Conservation (phyloP, 345 rosid genomes). For the Pistacia atlantica region DNA sequence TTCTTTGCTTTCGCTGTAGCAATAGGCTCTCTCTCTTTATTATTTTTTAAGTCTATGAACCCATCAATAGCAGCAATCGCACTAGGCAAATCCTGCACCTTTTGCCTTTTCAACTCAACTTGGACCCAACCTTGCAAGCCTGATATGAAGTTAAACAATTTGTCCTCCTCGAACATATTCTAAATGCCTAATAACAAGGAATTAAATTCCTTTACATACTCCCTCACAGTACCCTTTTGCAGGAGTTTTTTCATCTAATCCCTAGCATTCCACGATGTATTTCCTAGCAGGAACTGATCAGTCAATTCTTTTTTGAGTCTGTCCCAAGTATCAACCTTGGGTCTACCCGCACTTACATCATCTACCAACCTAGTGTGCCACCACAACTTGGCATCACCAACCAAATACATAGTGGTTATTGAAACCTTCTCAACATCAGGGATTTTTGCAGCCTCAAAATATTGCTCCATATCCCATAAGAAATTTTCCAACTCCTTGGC, state of each 20-base stretch:
- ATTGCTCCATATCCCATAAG: neutral
- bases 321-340: neutral
- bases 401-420: slow-evolving; percentile 6
- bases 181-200: no score
- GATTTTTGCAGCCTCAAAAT: neutral
- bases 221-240: no score
- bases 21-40: no score
- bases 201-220: no score
- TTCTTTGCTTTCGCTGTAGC: no score
- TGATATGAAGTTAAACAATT: no score
- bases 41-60: no score
- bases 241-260: neutral
- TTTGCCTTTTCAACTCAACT: no score
- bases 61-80: no score
- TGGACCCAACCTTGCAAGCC: no score
- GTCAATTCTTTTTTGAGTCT: neutral
- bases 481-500: neutral
- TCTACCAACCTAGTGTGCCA: neutral
- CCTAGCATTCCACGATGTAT: neutral
- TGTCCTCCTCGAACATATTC: no score
- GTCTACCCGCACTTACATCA: neutral
- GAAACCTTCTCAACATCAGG: neutral
- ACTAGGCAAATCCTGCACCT: no score
- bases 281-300: neutral
- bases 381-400: neutral